phyloP scores from a whole-genome alignment of 2,329 filamentous ascomycete genomes.

The Ustulina deusta region DNA sequence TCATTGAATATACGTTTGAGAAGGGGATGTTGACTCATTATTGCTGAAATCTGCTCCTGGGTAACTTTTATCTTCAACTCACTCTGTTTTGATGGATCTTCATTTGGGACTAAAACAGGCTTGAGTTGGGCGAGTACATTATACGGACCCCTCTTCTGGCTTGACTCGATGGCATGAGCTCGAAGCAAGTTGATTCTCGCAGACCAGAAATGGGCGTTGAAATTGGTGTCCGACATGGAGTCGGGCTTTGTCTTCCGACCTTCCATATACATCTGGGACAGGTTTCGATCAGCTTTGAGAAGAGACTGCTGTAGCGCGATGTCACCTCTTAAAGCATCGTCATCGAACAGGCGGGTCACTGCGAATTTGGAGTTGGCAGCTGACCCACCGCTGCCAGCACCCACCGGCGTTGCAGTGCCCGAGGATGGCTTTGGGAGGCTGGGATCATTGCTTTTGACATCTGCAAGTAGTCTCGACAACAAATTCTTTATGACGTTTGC shows the following conservation, averaged over 20 bases:
- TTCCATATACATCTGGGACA: conserved; percentile 89
- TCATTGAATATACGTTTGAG: conserved; percentile 93
- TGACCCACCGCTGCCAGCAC: conserved; percentile 62
- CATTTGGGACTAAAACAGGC: conserved; percentile 71
- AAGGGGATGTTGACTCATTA: conserved; percentile 92
- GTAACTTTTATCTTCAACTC: conserved; percentile 85
- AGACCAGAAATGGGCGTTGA: conserved; percentile 95
- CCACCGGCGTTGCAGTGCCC: conserved; percentile 49
- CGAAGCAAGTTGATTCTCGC: conserved; percentile 86
- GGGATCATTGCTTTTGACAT: conserved; percentile 69
- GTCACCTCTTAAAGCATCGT: conserved; percentile 80
- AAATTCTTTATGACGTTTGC: conserved; percentile 87
- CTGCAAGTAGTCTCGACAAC: conserved; percentile 81
- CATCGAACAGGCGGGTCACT: conserved; percentile 80
- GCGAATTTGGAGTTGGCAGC: conserved; percentile 70
- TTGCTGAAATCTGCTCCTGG: conserved; percentile 91
- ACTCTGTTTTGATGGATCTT: conserved; percentile 57
- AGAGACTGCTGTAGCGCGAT: conserved; percentile 88
- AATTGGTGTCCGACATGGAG: conserved; percentile 81
- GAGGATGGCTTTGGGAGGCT: conserved; percentile 62
- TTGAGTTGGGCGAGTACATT: conserved; percentile 94
- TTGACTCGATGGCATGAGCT: conserved; percentile 88
- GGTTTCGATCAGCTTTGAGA: conserved; percentile 79
- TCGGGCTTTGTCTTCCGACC: conserved; percentile 86
- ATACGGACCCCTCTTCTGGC: conserved; percentile 88